phyloP scores from a whole-genome alignment of 352 stramenopile species.

The Phytopythium oedochilum region DNA sequence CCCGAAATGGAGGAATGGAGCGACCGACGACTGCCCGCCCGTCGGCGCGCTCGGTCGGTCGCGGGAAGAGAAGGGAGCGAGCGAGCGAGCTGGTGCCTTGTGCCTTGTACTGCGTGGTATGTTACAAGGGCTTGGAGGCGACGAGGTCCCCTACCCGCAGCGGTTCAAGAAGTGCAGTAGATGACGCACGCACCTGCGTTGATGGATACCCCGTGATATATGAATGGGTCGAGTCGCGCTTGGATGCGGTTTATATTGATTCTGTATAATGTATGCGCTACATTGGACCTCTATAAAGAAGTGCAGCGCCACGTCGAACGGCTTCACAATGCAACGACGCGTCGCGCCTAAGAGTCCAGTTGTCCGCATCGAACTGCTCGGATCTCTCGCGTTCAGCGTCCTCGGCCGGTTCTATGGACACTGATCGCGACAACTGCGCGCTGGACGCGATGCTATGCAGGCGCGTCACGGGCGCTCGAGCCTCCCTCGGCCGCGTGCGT shows the following conservation, averaged over 20 bases:
- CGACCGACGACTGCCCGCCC: background rate
- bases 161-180: background rate
- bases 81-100: background rate
- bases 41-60: background rate
- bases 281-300: background rate
- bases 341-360: background rate
- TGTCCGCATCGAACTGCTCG: background rate
- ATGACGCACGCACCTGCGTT: background rate
- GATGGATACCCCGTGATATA: background rate
- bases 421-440: too few species aligned
- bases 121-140: background rate
- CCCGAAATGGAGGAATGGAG: slow-evolving; percentile 5
- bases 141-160: slow-evolving; percentile 1
- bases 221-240: background rate
- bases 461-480: background rate
- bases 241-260: too few species aligned
- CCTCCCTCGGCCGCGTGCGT: too few species aligned
- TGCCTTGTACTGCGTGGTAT: too few species aligned
- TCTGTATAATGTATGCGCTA: background rate
- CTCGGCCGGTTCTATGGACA: background rate
- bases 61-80: background rate
- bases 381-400: background rate
- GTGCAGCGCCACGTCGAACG: background rate
- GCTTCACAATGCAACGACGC: slow-evolving; percentile 4
- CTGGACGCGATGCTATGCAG: background rate